A percentile compares a stretch with the other conserved stretches of the same genome.
Conservation (phyloP, 140 eudicot species). For the Bidens hawaiensis region DNA sequence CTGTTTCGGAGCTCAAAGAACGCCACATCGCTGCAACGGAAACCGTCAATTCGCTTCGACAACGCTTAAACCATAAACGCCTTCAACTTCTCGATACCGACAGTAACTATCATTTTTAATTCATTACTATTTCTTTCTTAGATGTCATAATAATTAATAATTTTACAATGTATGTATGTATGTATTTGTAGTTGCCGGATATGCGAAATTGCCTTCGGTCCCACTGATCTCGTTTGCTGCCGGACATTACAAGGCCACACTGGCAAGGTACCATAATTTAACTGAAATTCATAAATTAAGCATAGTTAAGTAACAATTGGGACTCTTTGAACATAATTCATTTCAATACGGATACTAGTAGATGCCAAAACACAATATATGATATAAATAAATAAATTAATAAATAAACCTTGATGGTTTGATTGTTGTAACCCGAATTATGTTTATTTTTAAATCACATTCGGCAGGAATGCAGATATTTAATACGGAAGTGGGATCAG, state of each 20-base stretch:
- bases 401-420: no score
- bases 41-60: constrained; percentile 61
- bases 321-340: no score
- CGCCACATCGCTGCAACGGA: constrained; percentile 74
- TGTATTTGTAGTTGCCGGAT: constrained; percentile 71
- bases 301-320: no score
- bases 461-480: neutral
- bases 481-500: neutral
- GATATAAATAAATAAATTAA: no score
- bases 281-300: no score
- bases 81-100: constrained; percentile 78
- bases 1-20: constrained; percentile 73
- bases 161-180: no score
- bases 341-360: no score
- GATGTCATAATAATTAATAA: no score
- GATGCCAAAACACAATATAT: no score
- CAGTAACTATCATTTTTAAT: constrained; percentile 25
- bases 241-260: constrained; percentile 82
- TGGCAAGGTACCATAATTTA: constrained; percentile 69
- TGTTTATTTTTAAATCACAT: neutral
- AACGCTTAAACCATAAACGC: constrained; percentile 59
- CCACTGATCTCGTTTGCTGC: constrained; percentile 88
- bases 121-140: no score
- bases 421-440: neutral
- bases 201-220: constrained; percentile 63